Evolutionary conservation across 2,329 filamentous ascomycete species (phyloP), one percentile per base, ranked within the genome.

Genomic region (Botrytis aclada): DNA sequence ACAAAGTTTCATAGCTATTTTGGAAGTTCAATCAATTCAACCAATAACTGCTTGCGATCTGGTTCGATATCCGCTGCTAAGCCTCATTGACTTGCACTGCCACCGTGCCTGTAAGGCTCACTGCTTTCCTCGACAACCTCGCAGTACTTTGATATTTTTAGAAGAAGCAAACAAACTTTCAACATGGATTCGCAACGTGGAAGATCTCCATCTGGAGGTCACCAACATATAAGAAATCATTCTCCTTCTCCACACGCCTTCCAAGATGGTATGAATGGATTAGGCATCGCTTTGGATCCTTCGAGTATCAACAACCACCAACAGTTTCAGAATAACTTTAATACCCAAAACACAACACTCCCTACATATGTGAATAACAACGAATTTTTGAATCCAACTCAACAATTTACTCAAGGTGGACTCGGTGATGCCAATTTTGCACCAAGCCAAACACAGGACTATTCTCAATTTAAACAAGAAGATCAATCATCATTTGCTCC

Each of bases 141-240:
- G 54, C 67, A 61, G 58, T 8, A 54, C 29, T 80, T 69, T 62
- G 45, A 14, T 70, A 70, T 70, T 81, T 80, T 79, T 80, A 80
- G 79, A 76, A 80, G 79, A 74, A 83, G 81, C 79, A 82, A 72
- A 76, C 75, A 78, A 76, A 79, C 80, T 78, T 56, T 74, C 72
- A 71, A 72, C 74, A 88, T 88, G 86, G 86, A 88, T 83, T 84
- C 85, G 81, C 85, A 86, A 80, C 84, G 87, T 81, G 88, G 88
- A 80, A 88, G 89, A 80, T 91, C 89, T 78, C 88, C 86, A 77
- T 90, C 90, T 79, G 84, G 85, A 80, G 85, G 85, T 76, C 86
- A 87, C 79, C 86, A 86, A 77, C 81, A 78, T 80, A 81, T 84
- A 84, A 86, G 89, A 90, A 87, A 84, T 77, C 89, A 89, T 82